phyloP scores from a whole-genome alignment of 2,329 filamentous ascomycete genomes.

The Diaporthe vaccinii region DNA sequence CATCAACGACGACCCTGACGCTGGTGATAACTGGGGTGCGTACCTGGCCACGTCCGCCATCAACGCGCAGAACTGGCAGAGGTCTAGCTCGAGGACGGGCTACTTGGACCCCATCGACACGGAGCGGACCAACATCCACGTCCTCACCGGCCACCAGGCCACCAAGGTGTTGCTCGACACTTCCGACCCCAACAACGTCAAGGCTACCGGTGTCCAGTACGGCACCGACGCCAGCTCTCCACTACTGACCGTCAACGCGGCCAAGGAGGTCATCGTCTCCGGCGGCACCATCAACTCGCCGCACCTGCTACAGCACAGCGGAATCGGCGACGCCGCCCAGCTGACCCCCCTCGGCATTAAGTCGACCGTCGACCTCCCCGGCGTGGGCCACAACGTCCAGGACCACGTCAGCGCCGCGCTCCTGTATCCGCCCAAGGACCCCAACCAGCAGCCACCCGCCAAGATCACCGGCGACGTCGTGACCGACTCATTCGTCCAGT shows the following conservation, averaged over 20 bases:
- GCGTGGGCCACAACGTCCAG: slow-evolving; percentile 36
- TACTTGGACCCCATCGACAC: slow-evolving; percentile 31
- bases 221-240: background rate
- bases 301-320: slow-evolving; percentile 33
- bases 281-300: slow-evolving; percentile 35
- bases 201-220: slow-evolving; percentile 32
- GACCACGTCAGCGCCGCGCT: slow-evolving; percentile 33
- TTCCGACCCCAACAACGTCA: slow-evolving; percentile 10
- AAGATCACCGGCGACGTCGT: slow-evolving; percentile 14
- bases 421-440: background rate
- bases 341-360: slow-evolving; percentile 28
- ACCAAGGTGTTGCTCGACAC: slow-evolving; percentile 31
- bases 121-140: slow-evolving; percentile 26
- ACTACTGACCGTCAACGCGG: slow-evolving; percentile 29
- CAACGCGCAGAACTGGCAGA: slow-evolving; percentile 28
- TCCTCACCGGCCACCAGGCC: slow-evolving; percentile 29
- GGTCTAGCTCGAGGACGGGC: slow-evolving; percentile 34
- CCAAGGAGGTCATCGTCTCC: slow-evolving; percentile 31
- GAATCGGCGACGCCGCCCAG: slow-evolving; percentile 29
- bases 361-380: slow-evolving; percentile 25
- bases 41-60: slow-evolving; percentile 30
- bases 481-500: slow-evolving; percentile 34
- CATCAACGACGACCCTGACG: slow-evolving; percentile 15
- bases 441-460: slow-evolving; percentile 4
- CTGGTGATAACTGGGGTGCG: slow-evolving; percentile 27